Evolutionary conservation across 1,284 basidiomycete genomes (phyloP), one percentile per base, ranked within the genome.

Genomic region (Marasmius fiardii): DNA sequence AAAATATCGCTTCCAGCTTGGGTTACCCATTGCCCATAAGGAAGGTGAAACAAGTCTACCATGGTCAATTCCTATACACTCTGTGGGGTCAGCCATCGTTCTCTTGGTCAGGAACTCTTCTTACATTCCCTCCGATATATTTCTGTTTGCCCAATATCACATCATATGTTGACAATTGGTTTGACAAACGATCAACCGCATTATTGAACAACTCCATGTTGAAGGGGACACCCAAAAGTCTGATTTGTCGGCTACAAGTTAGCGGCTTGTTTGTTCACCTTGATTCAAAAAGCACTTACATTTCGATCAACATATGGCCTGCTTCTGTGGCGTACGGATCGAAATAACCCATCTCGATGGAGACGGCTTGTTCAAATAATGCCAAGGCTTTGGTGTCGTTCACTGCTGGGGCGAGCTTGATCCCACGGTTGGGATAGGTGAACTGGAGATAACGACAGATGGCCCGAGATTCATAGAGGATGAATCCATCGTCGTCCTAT

Each of bases 361-460:
- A 77, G 26, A 73, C 75, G 0, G 82, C 85, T 65, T 82, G 78
- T 66, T 86, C 82, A 64, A 83, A 83, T 26, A 72, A 65, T 21
- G 75, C 81, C 31, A 67, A 69, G 1, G 65, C 73, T 54, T 57
- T 60, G 11, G 47, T 18, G 26, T 60, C 58, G 12, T 20, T 21
- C 1, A 21, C 24, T 31, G 52, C 20, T 16, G 58, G 56, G 37
- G 53, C 28, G 12, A 60, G 39, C 16, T 43, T 50, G 3, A 52
- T 67, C 64, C 69, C 70, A 52, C 50, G 50, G 18, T 55, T 21
- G 4, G 54, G 28, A 35, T 74, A 74, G 62, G 75, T 76, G 12
- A 65, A 62, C 2, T 64, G 68, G 28, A 78, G 58, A 61, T 78
- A 76, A 8, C 74, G 70, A 21, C 58, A 55, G 43, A 80, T 80